Conservation (phyloP, 2,329 filamentous ascomycete species). For the Macrophomina tecta region DNA sequence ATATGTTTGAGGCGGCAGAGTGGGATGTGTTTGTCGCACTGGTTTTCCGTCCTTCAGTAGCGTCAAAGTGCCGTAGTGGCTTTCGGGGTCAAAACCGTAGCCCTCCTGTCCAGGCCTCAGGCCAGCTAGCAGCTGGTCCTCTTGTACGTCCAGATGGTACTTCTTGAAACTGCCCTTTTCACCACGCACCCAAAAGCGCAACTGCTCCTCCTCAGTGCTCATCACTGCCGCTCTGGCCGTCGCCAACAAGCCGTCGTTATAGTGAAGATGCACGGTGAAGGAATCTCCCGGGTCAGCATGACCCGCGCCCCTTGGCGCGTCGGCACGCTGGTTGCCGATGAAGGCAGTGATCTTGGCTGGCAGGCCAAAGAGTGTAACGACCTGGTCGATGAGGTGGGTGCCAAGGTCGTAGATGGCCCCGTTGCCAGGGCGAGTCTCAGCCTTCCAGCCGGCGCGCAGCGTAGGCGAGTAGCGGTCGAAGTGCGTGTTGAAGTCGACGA, state of each 20-base stretch:
- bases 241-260: constrained; percentile 66
- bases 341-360: constrained; percentile 71
- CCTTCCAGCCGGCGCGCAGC: constrained; percentile 66
- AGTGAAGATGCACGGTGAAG: constrained; percentile 69
- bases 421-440: constrained; percentile 66
- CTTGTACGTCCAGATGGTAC: constrained; percentile 73
- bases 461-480: constrained; percentile 76
- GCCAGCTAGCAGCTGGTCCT: constrained; percentile 73
- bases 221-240: constrained; percentile 73
- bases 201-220: constrained; percentile 71
- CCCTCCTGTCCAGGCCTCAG: constrained; percentile 64
- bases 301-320: constrained; percentile 33
- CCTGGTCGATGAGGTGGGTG: constrained; percentile 78
- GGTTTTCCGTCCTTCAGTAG: constrained; percentile 59
- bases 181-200: constrained; percentile 79
- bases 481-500: constrained; percentile 79
- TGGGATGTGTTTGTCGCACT: constrained; percentile 38
- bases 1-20: constrained; percentile 67
- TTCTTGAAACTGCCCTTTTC: constrained; percentile 78
- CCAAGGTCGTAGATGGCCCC: constrained; percentile 77
- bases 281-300: constrained; percentile 60
- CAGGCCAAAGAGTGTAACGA: constrained; percentile 71
- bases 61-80: constrained; percentile 64
- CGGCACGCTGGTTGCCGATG: constrained; percentile 69
- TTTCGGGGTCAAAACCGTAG: constrained; percentile 69